Conservation (phyloP, 2,329 filamentous ascomycete genomes). For the Zelopaecilomyces penicillatus region DNA sequence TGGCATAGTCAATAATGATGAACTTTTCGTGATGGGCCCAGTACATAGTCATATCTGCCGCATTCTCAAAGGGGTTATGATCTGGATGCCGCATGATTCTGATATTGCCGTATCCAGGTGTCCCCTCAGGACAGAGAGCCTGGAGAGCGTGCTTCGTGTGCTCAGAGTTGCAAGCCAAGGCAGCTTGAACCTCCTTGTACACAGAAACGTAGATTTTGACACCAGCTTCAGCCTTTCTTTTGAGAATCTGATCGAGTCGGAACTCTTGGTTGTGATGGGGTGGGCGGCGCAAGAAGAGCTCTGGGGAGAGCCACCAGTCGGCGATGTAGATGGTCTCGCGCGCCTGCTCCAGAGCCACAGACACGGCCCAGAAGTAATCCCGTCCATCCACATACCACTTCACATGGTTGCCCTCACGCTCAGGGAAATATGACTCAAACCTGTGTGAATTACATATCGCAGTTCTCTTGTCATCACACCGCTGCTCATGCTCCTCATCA, state of each 20-base stretch:
- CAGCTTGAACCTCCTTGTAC: slow-evolving; percentile 78
- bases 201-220: slow-evolving; percentile 93
- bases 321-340: slow-evolving; percentile 91
- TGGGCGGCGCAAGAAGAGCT: slow-evolving; percentile 77
- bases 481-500: slow-evolving; percentile 84
- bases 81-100: slow-evolving; percentile 84
- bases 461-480: slow-evolving; percentile 71
- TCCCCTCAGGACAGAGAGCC: slow-evolving; percentile 70
- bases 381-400: slow-evolving; percentile 98
- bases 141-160: slow-evolving; percentile 86
- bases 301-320: slow-evolving; percentile 95
- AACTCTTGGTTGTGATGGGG: slow-evolving; percentile 77
- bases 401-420: slow-evolving; percentile 73
- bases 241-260: slow-evolving; percentile 78
- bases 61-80: slow-evolving; percentile 90
- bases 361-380: slow-evolving; percentile 94
- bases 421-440: slow-evolving; percentile 85
- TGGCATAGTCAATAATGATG: slow-evolving; percentile 82
- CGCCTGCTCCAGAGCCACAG: slow-evolving; percentile 78
- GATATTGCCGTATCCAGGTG: slow-evolving; percentile 81
- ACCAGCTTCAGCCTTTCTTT: slow-evolving; percentile 80
- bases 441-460: slow-evolving; percentile 66
- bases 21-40: slow-evolving; percentile 99
- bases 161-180: slow-evolving; percentile 81
- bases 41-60: slow-evolving; percentile 92